phyloP scores from a whole-genome alignment of 23 red algal genomes.

The Gracilariopsis chorda region DNA sequence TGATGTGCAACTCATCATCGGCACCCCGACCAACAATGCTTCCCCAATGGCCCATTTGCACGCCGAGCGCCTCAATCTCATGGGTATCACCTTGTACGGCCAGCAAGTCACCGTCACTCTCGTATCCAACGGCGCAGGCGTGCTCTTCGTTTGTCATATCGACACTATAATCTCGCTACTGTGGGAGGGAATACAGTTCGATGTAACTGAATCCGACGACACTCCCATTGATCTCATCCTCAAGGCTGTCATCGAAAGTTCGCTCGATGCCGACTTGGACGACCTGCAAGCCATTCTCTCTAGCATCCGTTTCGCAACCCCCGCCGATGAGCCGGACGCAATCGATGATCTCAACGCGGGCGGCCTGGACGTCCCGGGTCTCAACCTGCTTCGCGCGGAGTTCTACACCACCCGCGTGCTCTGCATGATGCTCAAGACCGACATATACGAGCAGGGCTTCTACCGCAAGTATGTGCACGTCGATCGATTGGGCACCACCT shows the following conservation, averaged over 20 bases:
- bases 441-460: slow-evolving; percentile 49
- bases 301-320: slow-evolving; percentile 4
- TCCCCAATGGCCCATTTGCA: slow-evolving; percentile 15
- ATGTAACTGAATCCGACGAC: slow-evolving; percentile 18
- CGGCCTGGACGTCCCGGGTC: slow-evolving; percentile 25
- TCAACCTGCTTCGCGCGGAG: slow-evolving; percentile 3
- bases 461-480: slow-evolving; percentile 38
- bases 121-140: slow-evolving; percentile 35
- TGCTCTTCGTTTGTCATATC: background rate
- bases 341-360: slow-evolving; percentile 52
- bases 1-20: slow-evolving; percentile 40
- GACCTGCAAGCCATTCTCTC: slow-evolving; percentile 49
- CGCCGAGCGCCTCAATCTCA: slow-evolving; percentile 35
- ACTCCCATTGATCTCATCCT: slow-evolving; percentile 27
- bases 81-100: slow-evolving; percentile 26
- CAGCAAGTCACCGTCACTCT: slow-evolving; percentile 2
- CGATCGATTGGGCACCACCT: slow-evolving; percentile 42
- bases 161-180: slow-evolving; percentile 7
- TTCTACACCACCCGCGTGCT: slow-evolving; percentile 38
- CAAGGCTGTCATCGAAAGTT: slow-evolving; percentile 34
- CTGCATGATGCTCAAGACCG: slow-evolving; percentile 57
- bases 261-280: slow-evolving; percentile 10
- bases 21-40: background rate
- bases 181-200: slow-evolving; percentile 33
- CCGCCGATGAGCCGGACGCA: slow-evolving; percentile 8